Evolutionary conservation across 31 red algal genomes (phyloP), one percentile per base, ranked within the genome.

Genomic region (Endocladia muricata): DNA sequence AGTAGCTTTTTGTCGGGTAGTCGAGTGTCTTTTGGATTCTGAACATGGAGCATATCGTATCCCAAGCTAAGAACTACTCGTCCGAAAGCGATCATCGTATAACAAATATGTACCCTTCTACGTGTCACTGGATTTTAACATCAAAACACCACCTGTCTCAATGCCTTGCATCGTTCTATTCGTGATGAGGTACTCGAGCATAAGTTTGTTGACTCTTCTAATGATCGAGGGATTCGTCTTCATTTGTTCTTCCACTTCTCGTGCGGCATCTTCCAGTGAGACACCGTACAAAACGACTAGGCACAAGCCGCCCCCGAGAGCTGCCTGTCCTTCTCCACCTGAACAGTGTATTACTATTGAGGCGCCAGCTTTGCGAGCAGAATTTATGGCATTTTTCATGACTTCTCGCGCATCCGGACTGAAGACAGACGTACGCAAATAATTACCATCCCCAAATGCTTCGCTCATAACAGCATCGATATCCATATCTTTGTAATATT

Each of bases 301-400:
- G 70, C 81, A 85, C 37, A 85, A 21, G 42, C 68, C 41, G 70
- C 74, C 76, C 21, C 55, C 81, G 22, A 85, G 35, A 44, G 81
- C 68, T 21, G 81, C 70, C 9, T 70, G 68, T 15, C 81, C 81
- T 48, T 76, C 81, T n/a, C 81, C 81, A 51, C 81, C 81, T 13
- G 81, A 85, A 43, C 81, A 85, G 34, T 85, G 81, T 11, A 85
- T 85, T 3, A 74, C 81, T 41, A 85, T 85, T 15, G 81, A 42
- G 32, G 74, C 81, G 35, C 55, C 29, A 0, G 70, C 47, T 55
- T 67, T 44, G 19, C 42, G 35, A n/a, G 81, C 81, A 51, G 68
- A 40, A 25, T 41, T 59, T 17, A 85, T 35, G 21, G 81, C 81
- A 43, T 37, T 34, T 4, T 31, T 31, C 56, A 85, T 85, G 21